phyloP scores from a whole-genome alignment of 768 basidiomycete genomes.

The Suillus decipiens region DNA sequence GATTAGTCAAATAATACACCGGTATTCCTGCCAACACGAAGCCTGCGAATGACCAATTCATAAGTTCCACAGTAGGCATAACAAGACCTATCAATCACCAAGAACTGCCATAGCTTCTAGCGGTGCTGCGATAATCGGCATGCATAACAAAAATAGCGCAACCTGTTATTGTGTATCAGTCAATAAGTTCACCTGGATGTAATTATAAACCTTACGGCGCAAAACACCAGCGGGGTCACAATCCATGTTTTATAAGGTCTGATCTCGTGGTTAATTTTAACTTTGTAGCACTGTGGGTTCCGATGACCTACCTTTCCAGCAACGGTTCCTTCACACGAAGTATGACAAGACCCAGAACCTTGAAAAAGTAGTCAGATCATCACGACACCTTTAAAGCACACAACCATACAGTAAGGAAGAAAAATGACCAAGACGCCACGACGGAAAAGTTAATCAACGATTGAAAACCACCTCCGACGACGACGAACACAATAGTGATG shows the following conservation, averaged over 20 bases:
- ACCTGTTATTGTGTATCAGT: slow-evolving; percentile 46
- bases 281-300: background rate
- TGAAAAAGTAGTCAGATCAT: slow-evolving; percentile 8
- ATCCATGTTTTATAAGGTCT: slow-evolving; percentile 95
- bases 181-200: background rate
- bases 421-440: slow-evolving; percentile 85
- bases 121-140: slow-evolving; percentile 95
- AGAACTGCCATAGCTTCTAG: slow-evolving; percentile 84
- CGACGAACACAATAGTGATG: slow-evolving; percentile 76
- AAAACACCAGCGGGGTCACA: slow-evolving; percentile 86
- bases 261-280: slow-evolving; percentile 2
- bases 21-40: slow-evolving; percentile 82
- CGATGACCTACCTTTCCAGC: slow-evolving; percentile 62
- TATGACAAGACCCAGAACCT: slow-evolving; percentile 89
- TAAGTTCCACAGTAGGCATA: background rate
- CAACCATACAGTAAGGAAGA: slow-evolving; percentile 73
- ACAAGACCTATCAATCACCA: slow-evolving; percentile 46
- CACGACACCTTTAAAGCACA: background rate
- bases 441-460: slow-evolving; percentile 89
- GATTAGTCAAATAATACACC: slow-evolving; percentile 78
- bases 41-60: slow-evolving; percentile 40
- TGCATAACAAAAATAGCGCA: slow-evolving; percentile 85
- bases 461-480: slow-evolving; percentile 87
- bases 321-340: slow-evolving; percentile 89
- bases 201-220: slow-evolving; percentile 51